A percentile compares a stretch with the other conserved stretches of the same genome.
Conservation (phyloP, 106 monocot species). For the Amphibolis antarctica region DNA sequence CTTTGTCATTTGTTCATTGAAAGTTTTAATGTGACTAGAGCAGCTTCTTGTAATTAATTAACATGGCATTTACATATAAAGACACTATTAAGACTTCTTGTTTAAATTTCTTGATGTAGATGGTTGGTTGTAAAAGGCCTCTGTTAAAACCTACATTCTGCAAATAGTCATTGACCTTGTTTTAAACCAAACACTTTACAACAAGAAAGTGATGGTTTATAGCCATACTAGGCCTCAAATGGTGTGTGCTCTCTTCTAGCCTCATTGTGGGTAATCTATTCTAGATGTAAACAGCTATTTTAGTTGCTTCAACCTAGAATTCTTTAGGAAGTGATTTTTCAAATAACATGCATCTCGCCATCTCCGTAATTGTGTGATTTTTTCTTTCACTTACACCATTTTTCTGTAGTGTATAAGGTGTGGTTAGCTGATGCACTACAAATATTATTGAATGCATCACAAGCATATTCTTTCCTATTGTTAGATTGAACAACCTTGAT, state of each 20-base stretch:
- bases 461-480: neutral
- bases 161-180: too few relatives aligned
- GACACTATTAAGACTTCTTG: too few relatives aligned
- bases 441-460: neutral
- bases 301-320: neutral
- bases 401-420: neutral
- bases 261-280: neutral
- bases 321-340: neutral
- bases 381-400: neutral
- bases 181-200: neutral
- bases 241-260: neutral
- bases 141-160: too few relatives aligned
- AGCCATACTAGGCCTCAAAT: neutral
- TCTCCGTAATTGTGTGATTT: neutral
- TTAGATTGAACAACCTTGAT: neutral
- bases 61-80: too few relatives aligned
- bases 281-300: neutral
- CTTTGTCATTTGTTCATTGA: constrained; percentile 5
- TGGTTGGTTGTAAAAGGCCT: too few relatives aligned
- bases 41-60: too few relatives aligned
- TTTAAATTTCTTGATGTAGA: too few relatives aligned
- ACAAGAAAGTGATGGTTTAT: neutral
- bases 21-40: too few relatives aligned
- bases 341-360: neutral
- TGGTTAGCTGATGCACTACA: neutral